Percentiles rank a stretch among this genome's conserved stretches.
These are phyloP conservation scores for Colletotrichum endophyticum DNA, from an alignment of 2,329 filamentous ascomycete species.

Conservation along the genomic window DNA sequence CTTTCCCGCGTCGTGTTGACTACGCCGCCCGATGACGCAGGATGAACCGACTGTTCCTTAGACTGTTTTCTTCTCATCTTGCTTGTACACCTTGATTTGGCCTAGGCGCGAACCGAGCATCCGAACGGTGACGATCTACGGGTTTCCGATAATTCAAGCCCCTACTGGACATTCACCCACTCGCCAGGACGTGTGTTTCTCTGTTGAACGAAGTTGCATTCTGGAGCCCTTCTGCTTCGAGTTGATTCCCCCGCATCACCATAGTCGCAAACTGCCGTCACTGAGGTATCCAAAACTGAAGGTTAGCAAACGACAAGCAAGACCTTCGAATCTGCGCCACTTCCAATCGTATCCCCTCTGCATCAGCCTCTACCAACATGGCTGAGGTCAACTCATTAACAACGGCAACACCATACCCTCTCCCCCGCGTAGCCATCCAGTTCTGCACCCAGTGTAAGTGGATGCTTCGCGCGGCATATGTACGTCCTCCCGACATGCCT, in stretches of 20 bases:
- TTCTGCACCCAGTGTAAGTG: slow-evolving; percentile 96
- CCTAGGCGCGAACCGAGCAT: background rate
- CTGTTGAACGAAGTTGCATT: background rate
- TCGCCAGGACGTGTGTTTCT: background rate
- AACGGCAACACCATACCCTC: slow-evolving; percentile 26
- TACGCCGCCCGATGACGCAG: background rate
- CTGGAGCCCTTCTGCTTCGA: background rate
- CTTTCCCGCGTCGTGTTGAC: background rate
- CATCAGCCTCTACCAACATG: background rate
- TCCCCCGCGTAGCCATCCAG: slow-evolving; percentile 83
- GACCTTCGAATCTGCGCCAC: background rate
- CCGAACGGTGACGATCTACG: background rate
- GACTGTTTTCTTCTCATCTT: background rate
- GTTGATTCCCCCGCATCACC: background rate
- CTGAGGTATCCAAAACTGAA: background rate
- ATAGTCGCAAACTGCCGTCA: background rate
- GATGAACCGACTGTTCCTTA: background rate
- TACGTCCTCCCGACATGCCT: slow-evolving; percentile 46
- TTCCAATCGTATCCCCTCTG: background rate
- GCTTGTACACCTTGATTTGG: background rate
- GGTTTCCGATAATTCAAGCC: background rate
- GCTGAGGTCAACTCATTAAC: background rate
- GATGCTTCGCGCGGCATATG: slow-evolving; percentile 87
- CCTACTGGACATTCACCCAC: background rate
- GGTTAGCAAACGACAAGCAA: background rate